A percentile compares a stretch with the other conserved stretches of the same genome.
phyloP scores from a whole-genome alignment of 345 rosid species.

The Streptanthus diversifolius region DNA sequence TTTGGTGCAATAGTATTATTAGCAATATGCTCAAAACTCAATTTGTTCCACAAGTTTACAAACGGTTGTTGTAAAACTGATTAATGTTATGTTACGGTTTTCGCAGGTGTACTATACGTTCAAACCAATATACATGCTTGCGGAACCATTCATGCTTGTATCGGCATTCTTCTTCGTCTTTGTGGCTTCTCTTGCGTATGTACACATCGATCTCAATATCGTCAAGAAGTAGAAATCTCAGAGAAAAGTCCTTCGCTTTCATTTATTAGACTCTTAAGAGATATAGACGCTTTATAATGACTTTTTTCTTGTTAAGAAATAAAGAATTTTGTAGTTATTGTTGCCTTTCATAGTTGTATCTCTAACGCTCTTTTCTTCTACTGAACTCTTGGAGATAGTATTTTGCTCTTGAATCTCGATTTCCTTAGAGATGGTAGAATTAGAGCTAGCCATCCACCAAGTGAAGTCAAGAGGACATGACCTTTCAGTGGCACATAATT shows the following conservation, averaged over 20 bases:
- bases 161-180: constrained; percentile 76
- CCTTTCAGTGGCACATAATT: no score
- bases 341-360: constrained; percentile 3
- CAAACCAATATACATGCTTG: constrained; percentile 95
- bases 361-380: constrained; percentile 1
- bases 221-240: constrained; percentile 36
- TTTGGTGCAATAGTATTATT: background rate
- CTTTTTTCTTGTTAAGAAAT: background rate
- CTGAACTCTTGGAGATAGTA: constrained; percentile 3
- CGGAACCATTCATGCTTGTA: constrained; percentile 88
- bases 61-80: background rate
- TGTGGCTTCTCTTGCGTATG: constrained; percentile 70
- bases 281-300: background rate
- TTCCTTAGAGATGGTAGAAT: background rate
- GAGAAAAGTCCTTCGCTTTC: background rate
- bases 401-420: background rate
- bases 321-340: constrained; percentile 14
- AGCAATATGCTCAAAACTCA: background rate
- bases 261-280: constrained; percentile 1
- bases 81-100: background rate
- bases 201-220: constrained; percentile 74
- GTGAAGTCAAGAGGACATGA: no score
- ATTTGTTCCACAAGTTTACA: background rate
- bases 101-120: constrained; percentile 85
- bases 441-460: no score